phyloP scores from a whole-genome alignment of 2,329 filamentous ascomycete genomes.

The Pochonia chlamydosporia region DNA sequence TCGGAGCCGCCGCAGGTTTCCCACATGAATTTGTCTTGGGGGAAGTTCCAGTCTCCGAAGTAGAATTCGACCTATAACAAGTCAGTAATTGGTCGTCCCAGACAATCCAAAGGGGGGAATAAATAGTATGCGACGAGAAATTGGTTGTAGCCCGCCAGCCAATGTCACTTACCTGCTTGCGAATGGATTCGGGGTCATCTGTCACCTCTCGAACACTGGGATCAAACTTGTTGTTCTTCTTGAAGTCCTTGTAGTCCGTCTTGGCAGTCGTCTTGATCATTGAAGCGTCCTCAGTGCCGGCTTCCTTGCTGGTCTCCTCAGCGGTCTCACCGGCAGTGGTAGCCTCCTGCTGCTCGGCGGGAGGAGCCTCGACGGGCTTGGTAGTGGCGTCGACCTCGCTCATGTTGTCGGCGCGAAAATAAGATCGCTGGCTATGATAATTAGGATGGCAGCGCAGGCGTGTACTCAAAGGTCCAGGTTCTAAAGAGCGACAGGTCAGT shows the following conservation, averaged over 20 bases:
- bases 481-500: neutral
- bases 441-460: neutral
- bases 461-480: neutral
- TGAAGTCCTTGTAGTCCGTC: constrained; percentile 30
- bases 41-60: constrained; percentile 87
- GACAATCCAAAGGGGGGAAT: neutral
- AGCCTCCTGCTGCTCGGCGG: constrained; percentile 14
- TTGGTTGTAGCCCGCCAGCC: too few species aligned
- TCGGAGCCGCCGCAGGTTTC: constrained; percentile 67
- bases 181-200: constrained; percentile 73
- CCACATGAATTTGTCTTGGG: constrained; percentile 83
- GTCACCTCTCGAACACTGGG: constrained; percentile 62
- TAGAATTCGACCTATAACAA: constrained; percentile 81
- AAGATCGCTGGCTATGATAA: constrained; percentile 2
- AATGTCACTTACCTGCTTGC: constrained; percentile 60
- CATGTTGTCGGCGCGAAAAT: constrained; percentile 7
- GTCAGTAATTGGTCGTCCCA: too few species aligned
- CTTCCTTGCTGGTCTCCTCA: too few species aligned
- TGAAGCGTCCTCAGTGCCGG: constrained; percentile 15
- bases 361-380: constrained; percentile 18
- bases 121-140: too few species aligned
- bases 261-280: constrained; percentile 41
- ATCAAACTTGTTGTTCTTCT: constrained; percentile 65
- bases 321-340: constrained; percentile 1
- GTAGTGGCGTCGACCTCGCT: constrained; percentile 17